Conservation (phyloP, 306 rosid genomes). For the Medicago ruthenica region DNA sequence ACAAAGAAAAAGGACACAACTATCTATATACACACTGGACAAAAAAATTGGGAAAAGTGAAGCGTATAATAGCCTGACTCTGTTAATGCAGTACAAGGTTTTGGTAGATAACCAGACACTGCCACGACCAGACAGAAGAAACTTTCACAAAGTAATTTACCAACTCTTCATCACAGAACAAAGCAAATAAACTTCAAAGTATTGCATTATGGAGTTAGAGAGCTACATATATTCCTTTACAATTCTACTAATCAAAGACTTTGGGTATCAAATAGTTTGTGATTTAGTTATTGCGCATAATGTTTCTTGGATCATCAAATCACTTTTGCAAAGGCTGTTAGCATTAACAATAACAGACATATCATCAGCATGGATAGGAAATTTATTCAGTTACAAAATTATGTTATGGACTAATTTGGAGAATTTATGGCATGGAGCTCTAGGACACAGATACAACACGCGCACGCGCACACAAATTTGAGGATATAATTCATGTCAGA, state of each 20-base stretch:
- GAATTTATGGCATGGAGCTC: background rate
- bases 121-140: no score
- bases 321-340: background rate
- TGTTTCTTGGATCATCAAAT: background rate
- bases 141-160: background rate
- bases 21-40: background rate
- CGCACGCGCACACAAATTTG: background rate
- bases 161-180: constrained; percentile 37
- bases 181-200: constrained; percentile 2
- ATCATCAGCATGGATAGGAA: background rate
- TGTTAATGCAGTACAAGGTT: no score
- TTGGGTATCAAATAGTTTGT: background rate
- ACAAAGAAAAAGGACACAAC: background rate
- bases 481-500: constrained; percentile 6
- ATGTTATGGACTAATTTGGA: constrained; percentile 1
- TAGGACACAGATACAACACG: background rate
- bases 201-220: background rate
- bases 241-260: constrained; percentile 3
- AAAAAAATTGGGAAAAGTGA: background rate
- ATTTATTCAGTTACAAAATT: constrained; percentile 6
- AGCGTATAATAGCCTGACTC: background rate
- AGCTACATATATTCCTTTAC: background rate
- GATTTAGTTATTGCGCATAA: background rate
- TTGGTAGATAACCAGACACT: no score
- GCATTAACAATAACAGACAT: constrained; percentile 10